Base-by-base conservation (phyloP, 345 rosid species). In the Dovyalis caffra region DNA sequence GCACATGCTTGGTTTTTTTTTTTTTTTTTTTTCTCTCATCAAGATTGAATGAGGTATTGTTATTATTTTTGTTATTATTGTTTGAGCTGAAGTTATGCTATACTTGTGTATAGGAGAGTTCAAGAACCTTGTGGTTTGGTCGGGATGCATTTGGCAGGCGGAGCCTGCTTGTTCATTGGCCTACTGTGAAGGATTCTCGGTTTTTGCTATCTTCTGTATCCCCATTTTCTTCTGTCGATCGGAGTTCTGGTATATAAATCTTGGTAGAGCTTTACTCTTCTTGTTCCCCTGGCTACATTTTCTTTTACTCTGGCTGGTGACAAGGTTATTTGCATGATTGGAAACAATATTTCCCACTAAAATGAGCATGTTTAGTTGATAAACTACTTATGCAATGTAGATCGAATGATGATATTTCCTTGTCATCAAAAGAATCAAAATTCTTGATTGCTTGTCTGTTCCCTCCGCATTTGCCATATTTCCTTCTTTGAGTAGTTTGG, bases 161-260 rank as follows among this genome's bases (percentile, higher is more conserved):
- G 83, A 92, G 99, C 76, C 90, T 95, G n/a, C 94, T 95, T 81
- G 94, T 92, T 82, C 97, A 91, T 76, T 89, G 97, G 97, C 97
- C 97, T 64, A 88, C 86, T 18, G 60, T 23, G 21, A 85, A 87
- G 75, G 97, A 90, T 68, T 60, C 91, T 29, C 89, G 86, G 56
- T 82, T 94, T 69, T 70, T 94, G 71, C 79, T 94, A 8, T 91
- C 94, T 18, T 94, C 97, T 53, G 91, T 85, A 34, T 88, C 97
- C 45, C 91, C 97, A 23, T 28, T 76, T 63, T 79, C 82, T 74
- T 77, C 83, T 61, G 71, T 64, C 11, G 82, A 75, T 56, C 83
- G 77, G 77, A 82, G 61, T 61, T 78, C 83, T 68, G 92, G 90
- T 89, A 86, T 66, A 78, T 83, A 75, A 18, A 34, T 65, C 73